Evolutionary conservation across 345 rosid species (phyloP), one percentile per base, ranked within the genome.

Genomic region (Gossypium anomalum): DNA sequence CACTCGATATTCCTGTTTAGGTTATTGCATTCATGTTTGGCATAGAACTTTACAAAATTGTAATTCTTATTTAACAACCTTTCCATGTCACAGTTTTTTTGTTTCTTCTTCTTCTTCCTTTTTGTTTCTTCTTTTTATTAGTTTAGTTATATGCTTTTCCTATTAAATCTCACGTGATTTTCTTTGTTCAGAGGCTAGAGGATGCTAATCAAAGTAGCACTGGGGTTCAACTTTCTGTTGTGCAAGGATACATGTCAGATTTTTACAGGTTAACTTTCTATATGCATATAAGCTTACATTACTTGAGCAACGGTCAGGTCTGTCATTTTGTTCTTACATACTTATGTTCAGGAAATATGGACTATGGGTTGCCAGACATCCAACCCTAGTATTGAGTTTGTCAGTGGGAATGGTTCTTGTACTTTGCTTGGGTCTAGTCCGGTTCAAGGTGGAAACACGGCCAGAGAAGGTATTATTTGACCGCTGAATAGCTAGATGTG

Each of bases 371-470:
- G 98, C 98, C 63, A 84, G 94, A 88, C 87, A 91, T 84, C 99
- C 97, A 57, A 72, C 82, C 73, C 88, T 89, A 10, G 86, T 89
- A 34, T 78, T 95, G 83, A 79, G 82, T 79, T 80, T 84, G 76
- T 95, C 99, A 45, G 57, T 93, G 80, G 85, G 83, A 73, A 67
- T 76, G 61, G 83, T 91, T 83, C 93, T 95, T 80, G 80, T 93
- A 25, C 98, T 91, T 80, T 95, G 98, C 79, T 67, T 95, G 53
- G 99, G 98, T 76, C 83, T 95, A 44, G 74, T 95, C 78, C 95
- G 85, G 51, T 93, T 93, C 85, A 87, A 93, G 88, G 99, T 95
- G 75, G 99, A 95, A 86, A 95, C 99, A 64, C 84, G 94, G 63
- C 99, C 99, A 66, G 97, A 90, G 82, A 95, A 95, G 93, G 99